A percentile compares a stretch with the other conserved stretches of the same genome.
Evolutionary conservation across 208 protist species (phyloP).

Genomic region (Vickermania spadyakhi): DNA sequence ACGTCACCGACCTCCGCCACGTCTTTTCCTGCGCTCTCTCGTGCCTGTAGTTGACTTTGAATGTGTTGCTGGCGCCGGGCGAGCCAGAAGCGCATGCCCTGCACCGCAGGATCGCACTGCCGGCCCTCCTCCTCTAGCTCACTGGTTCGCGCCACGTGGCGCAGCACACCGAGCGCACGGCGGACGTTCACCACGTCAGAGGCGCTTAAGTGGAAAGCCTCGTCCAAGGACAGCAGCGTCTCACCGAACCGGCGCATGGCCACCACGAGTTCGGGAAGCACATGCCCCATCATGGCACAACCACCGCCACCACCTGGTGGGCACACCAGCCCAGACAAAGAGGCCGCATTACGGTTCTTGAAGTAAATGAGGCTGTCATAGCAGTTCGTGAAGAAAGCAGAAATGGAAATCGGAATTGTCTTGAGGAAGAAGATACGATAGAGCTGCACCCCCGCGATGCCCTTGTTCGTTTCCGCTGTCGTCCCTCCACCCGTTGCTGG

Average conservation of each 20-base stretch:
- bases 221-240: conserved; percentile 22
- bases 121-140: conserved; percentile 12
- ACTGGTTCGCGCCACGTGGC: conserved; percentile 11
- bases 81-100: conserved; percentile 30
- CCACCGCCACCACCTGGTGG: background rate
- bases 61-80: conserved; percentile 20
- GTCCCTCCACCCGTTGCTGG: conserved; percentile 7
- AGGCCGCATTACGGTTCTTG: conserved; percentile 2
- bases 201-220: conserved; percentile 23
- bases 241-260: conserved; percentile 19
- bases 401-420: conserved; percentile 25
- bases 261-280: conserved; percentile 18
- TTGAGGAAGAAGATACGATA: conserved; percentile 45
- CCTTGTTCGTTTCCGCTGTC: conserved; percentile 22
- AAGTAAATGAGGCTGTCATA: conserved; percentile 39
- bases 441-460: conserved; percentile 20
- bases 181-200: conserved; percentile 56
- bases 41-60: background rate
- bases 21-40: background rate
- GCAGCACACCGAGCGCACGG: conserved; percentile 28
- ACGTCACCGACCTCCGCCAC: conserved; percentile 9
- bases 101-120: conserved; percentile 12
- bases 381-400: conserved; percentile 51
- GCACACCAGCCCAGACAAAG: background rate
- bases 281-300: conserved; percentile 12